Evolutionary conservation across 2,329 filamentous ascomycete species (phyloP), one percentile per base, ranked within the genome.

Genomic region (Ophiostoma montium): DNA sequence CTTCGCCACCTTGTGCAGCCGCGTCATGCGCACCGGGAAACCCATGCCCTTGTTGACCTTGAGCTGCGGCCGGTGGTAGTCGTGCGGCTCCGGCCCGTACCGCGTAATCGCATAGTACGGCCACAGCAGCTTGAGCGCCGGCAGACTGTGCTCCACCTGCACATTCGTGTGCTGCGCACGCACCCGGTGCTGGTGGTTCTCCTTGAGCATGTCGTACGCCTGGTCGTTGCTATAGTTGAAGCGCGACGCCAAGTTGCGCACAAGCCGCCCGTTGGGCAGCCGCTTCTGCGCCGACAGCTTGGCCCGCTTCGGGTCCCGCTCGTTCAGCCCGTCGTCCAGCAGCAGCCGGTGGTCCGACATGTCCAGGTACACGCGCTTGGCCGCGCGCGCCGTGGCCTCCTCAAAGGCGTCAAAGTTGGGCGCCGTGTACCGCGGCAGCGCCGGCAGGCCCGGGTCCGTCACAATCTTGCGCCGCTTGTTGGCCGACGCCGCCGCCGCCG

Each of bases 211-310:
- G 60, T 96, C 89, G 63, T 98, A 98, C 2, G 89, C 89, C 52
- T 92, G 84, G 60, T 98, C 92, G 55, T 96, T 96, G 30, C 89
- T 95, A 51, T 94, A 85, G 61, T 96, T 96, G 72, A 95, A 98
- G 38, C 90, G 82, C 56, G 83, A 78, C 35, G 78, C 78, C 33
- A 95, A 74, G 50, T 86, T 80, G 49, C 82, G 84, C 3, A 81
- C 79, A 38, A 87, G 67, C 46, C 80, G 82, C 15, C 80, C 78
- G 50, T 78, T 82, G 8, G 76, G 78, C 69, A 80, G 80, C 54
- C 75, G 80, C 64, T 76, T 82, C 55, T 76, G 72, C 7, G 43
- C 50, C 50, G 76, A 70, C 13, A 68, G 58, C 39, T 71, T 73
- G 19, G 69, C 70, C 50, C 80, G 76, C 62, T 85, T 84, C 16